Conservation (phyloP, 23 red algal species). For the Gracilaria vermiculophylla region DNA sequence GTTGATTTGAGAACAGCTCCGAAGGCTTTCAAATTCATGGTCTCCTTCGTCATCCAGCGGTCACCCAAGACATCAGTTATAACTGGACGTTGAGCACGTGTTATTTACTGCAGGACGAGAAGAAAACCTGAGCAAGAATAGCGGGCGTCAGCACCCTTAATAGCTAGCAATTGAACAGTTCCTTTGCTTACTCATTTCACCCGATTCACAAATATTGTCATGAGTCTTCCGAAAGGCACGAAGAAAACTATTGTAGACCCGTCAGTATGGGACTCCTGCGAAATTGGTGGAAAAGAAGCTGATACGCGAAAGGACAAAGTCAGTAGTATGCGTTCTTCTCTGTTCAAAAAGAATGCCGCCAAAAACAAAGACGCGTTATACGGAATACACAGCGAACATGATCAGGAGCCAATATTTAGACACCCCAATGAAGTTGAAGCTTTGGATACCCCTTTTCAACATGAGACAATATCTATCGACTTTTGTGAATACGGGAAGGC, state of each 20-base stretch:
- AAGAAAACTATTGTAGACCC: slow-evolving; percentile 47
- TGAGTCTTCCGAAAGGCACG: not conserved
- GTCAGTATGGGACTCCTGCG: slow-evolving; percentile 43
- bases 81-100: too few relatives aligned
- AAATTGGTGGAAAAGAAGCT: slow-evolving; percentile 37
- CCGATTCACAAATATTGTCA: not conserved
- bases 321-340: slow-evolving; percentile 39
- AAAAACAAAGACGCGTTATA: slow-evolving; percentile 6
- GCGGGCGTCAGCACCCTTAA: not conserved
- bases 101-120: too few relatives aligned
- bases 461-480: slow-evolving; percentile 32
- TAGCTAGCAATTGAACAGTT: not conserved
- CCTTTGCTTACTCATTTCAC: not conserved
- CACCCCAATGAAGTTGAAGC: slow-evolving; percentile 22
- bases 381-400: not conserved
- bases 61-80: too few relatives aligned
- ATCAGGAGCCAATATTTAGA: slow-evolving; percentile 6
- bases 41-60: too few relatives aligned
- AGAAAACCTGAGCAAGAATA: too few relatives aligned
- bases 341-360: slow-evolving; percentile 38
- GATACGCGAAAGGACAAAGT: slow-evolving; percentile 32
- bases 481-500: slow-evolving; percentile 48
- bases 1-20: not conserved
- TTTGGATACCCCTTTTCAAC: slow-evolving; percentile 14
- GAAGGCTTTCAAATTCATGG: too few relatives aligned